Conservation (phyloP, 2,329 filamentous ascomycete species). For the Chaetomium strumarium region DNA sequence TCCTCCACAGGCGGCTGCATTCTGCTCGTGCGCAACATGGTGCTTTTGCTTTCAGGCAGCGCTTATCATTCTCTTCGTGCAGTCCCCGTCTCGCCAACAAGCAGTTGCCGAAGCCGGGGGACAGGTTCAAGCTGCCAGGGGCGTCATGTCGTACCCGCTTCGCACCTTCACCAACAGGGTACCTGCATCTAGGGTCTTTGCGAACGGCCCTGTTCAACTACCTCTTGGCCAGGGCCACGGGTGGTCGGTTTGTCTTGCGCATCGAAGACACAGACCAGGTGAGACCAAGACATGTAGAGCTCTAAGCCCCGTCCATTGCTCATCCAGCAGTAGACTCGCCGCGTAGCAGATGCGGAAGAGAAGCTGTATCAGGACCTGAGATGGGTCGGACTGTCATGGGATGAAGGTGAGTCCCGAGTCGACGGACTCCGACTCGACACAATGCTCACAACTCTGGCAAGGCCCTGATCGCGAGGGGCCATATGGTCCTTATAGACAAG, state of each 20-base stretch:
- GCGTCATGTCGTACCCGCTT: constrained; percentile 73
- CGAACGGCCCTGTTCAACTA: constrained; percentile 96
- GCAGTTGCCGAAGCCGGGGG: not conserved
- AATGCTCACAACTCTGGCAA: constrained; percentile 29
- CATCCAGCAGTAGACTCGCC: constrained; percentile 57
- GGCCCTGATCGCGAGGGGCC: constrained; percentile 75
- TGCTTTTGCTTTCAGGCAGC: constrained; percentile 18
- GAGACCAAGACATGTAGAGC: constrained; percentile 24
- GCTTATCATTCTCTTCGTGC: constrained; percentile 9
- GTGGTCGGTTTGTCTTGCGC: constrained; percentile 82
- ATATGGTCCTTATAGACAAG: constrained; percentile 80
- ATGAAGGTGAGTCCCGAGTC: constrained; percentile 61
- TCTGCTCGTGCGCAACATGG: constrained; percentile 9
- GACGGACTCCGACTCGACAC: not conserved
- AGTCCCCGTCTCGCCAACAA: not conserved
- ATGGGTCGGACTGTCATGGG: constrained; percentile 90
- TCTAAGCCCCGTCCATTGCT: not conserved
- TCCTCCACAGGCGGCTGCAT: constrained; percentile 17
- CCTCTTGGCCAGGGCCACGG: constrained; percentile 77
- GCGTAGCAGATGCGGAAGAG: constrained; percentile 72
- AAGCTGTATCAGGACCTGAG: constrained; percentile 70
- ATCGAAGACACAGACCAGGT: constrained; percentile 96
- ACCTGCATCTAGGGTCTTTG: constrained; percentile 84
- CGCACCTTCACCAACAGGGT: constrained; percentile 91
- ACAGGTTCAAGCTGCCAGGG: constrained; percentile 38